Conservation (phyloP, 1,284 basidiomycete species). For the Ceratobasidium sp. region DNA sequence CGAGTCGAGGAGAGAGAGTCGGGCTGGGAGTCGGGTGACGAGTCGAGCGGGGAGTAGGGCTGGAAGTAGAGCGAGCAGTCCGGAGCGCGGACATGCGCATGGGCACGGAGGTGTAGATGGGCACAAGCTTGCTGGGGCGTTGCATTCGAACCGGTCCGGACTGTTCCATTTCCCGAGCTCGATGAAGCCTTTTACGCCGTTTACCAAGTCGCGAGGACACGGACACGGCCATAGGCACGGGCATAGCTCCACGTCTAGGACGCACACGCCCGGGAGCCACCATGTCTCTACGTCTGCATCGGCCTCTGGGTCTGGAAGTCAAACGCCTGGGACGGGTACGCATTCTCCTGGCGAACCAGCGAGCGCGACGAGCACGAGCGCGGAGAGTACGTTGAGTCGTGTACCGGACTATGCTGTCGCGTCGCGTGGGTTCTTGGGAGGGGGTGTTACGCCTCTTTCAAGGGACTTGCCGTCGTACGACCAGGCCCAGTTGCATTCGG, state of each 20-base stretch:
- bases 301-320: slow-evolving; percentile 50
- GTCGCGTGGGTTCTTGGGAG: slow-evolving; percentile 83
- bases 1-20: slow-evolving; percentile 52
- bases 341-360: slow-evolving; percentile 66
- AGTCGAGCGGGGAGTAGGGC: slow-evolving; percentile 60
- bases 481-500: slow-evolving; percentile 60
- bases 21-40: slow-evolving; percentile 54
- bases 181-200: slow-evolving; percentile 52
- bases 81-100: slow-evolving; percentile 54
- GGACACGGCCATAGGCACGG: slow-evolving; percentile 50
- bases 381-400: slow-evolving; percentile 56
- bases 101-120: slow-evolving; percentile 17
- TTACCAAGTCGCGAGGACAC: slow-evolving; percentile 62
- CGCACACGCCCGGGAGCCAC: slow-evolving; percentile 64
- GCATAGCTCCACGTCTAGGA: too few species aligned
- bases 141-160: slow-evolving; percentile 39
- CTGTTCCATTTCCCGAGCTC: slow-evolving; percentile 49
- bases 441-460: slow-evolving; percentile 85
- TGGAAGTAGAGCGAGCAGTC: slow-evolving; percentile 61
- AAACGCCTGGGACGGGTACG: slow-evolving; percentile 62
- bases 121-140: slow-evolving; percentile 32
- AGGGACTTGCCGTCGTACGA: slow-evolving; percentile 85
- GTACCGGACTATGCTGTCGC: slow-evolving; percentile 90
- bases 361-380: not conserved
- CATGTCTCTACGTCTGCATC: too few species aligned